Base-by-base conservation (phyloP, 257 asterid species). In the Solanum ossicruentum region DNA sequence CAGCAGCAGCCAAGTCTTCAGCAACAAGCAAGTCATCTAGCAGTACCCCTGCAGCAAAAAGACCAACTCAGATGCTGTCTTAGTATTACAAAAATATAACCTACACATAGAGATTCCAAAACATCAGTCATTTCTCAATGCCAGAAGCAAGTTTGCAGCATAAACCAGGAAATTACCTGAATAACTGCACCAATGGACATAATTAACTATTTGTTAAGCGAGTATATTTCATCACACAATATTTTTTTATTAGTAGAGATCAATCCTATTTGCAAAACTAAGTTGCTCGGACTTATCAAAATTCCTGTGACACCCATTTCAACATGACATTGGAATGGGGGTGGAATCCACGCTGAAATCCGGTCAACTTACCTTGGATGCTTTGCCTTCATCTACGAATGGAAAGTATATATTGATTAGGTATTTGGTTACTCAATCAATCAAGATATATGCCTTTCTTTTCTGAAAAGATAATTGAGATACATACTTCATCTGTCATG, bases 1-100 rank as follows among this genome's bases (percentile, higher is more conserved):
- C 99, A 65, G 98, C 94, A 88, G 98, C 99, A 78, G 99, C 97
- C 80, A 97, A 88, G 89, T 97, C 99, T 91, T 97, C 99, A 20
- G 99, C 99, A 15, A 94, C 98, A 67, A 97, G 98, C 70, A 97
- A 91, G 89, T 97, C 98, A 88, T 95, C 99, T 85, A 96, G 92
- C 89, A 96, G 86, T 73, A 96, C 98, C 83, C 99, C 99, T 96
- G 86, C 55, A 85, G 85, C 28, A 32, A 43, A 66, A 67, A 20
- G 12, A 83, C 63, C 66, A 83, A 83, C 28, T 52, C 26, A 32
- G 78, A 66, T 83, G 39, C 23, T 26, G 82, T 49, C 81, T 73
- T 23, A 51, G n/a, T 12, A 73, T 45, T 47, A 73, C 41, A 18
- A 73, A 71, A 73, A 45, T 47, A 73, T 45, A 39, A 73, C 58